A percentile compares a stretch with the other conserved stretches of the same genome.
phyloP scores from a whole-genome alignment of 345 rosid genomes.

The Hibiscus trionum region DNA sequence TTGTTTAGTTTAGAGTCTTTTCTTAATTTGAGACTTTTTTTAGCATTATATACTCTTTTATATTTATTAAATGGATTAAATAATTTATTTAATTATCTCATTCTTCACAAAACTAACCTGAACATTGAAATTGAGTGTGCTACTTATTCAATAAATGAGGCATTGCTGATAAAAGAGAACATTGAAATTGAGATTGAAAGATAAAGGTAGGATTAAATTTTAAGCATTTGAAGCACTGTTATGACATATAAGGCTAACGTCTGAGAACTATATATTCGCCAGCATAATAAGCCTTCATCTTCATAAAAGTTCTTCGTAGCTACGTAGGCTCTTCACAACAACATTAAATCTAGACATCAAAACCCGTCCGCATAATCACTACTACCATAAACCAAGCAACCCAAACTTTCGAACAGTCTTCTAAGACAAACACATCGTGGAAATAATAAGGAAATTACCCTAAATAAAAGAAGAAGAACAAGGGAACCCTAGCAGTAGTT shows the following conservation, averaged over 20 bases:
- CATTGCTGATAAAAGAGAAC: too few species aligned
- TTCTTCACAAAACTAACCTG: too few species aligned
- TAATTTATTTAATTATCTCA: too few species aligned
- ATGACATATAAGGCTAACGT: slow-evolving; percentile 4
- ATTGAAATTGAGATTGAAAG: neutral
- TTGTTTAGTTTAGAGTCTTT: too few species aligned
- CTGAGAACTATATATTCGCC: neutral
- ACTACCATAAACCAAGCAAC: neutral
- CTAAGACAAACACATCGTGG: neutral
- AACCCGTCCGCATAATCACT: slow-evolving; percentile 1
- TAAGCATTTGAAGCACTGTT: neutral
- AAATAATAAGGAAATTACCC: neutral
- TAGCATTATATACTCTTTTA: too few species aligned
- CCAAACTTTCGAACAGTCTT: slow-evolving; percentile 9
- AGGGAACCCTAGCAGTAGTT: slow-evolving; percentile 10
- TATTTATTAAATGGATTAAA: too few species aligned
- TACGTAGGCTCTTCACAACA: neutral
- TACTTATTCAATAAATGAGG: too few species aligned
- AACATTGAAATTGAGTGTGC: too few species aligned
- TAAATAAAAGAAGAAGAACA: neutral
- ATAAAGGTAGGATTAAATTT: neutral
- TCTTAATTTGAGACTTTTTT: too few species aligned
- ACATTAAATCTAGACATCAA: slow-evolving; percentile 12
- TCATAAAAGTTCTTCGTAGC: slow-evolving; percentile 1
- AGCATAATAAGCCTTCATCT: slow-evolving; percentile 13